Evolutionary conservation across 2,329 filamentous ascomycete species (phyloP).

Genomic region (Lecanicillium sp.): DNA sequence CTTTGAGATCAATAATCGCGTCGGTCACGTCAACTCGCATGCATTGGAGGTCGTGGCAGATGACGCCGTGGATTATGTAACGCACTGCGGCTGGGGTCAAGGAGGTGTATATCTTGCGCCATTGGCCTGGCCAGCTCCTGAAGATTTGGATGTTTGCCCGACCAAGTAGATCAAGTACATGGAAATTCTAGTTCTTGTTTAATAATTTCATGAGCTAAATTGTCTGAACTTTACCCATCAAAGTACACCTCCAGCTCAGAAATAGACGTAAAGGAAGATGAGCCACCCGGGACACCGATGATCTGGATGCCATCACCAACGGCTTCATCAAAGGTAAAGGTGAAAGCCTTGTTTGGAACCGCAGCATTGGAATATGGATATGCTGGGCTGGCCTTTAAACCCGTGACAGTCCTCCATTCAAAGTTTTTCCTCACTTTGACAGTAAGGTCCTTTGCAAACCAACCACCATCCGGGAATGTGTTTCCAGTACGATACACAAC

Average conservation of each 20-base stretch:
- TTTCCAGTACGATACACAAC: constrained; percentile 4
- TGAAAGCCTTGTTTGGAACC: not conserved
- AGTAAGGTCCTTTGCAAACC: constrained; percentile 3
- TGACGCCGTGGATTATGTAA: too few species aligned
- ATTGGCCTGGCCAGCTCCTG: too few species aligned
- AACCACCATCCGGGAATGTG: constrained; percentile 4
- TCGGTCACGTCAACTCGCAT: too few species aligned
- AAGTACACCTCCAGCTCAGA: constrained; percentile 5
- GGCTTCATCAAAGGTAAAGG: constrained; percentile 1
- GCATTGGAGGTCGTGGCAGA: too few species aligned
- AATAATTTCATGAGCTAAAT: too few species aligned
- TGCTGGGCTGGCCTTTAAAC: not conserved
- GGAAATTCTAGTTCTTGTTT: too few species aligned
- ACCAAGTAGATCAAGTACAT: too few species aligned
- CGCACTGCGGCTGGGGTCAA: too few species aligned
- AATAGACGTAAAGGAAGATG: constrained; percentile 5
- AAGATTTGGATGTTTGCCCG: too few species aligned
- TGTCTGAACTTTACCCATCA: not conserved
- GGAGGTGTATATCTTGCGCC: too few species aligned
- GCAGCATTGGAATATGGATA: not conserved
- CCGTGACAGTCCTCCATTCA: not conserved
- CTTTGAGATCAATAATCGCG: too few species aligned
- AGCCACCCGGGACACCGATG: constrained; percentile 5
- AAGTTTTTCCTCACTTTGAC: constrained; percentile 4
- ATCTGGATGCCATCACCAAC: constrained; percentile 6